These are phyloP conservation scores for Neonectria coccinea DNA, from an alignment of 2,329 filamentous ascomycete species.

Conservation along the genomic window DNA sequence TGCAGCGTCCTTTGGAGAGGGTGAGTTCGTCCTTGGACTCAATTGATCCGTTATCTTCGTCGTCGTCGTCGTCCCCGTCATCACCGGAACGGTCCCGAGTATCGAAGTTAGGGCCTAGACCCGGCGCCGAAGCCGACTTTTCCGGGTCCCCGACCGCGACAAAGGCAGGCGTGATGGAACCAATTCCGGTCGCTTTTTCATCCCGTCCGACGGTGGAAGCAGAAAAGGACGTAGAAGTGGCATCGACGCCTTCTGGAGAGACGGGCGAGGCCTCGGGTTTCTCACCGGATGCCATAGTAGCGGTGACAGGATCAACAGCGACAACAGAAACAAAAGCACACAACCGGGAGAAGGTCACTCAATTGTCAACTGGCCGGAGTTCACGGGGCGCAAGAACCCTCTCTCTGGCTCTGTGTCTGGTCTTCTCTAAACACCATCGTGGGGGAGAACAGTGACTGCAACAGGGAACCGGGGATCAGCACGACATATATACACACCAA, in stretches of 20 bases:
- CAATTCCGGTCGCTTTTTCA: neutral
- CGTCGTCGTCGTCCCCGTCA: conserved; percentile 29
- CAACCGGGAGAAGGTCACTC: neutral
- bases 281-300: conserved; percentile 17
- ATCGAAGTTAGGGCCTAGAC: conserved; percentile 5
- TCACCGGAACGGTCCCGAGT: conserved; percentile 7
- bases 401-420: neutral
- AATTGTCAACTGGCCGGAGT: neutral
- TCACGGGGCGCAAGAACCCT: neutral
- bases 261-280: conserved; percentile 16
- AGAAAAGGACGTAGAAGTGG: neutral
- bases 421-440: neutral
- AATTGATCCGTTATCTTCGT: conserved; percentile 33
- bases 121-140: conserved; percentile 23
- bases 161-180: conserved; percentile 13
- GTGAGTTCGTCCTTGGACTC: conserved; percentile 47
- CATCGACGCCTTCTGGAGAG: conserved; percentile 1
- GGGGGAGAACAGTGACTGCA: neutral
- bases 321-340: neutral
- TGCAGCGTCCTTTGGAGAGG: conserved; percentile 63
- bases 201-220: neutral
- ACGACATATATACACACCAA: neutral
- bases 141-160: conserved; percentile 22
- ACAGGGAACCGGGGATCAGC: neutral
- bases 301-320: too few species aligned